Evolutionary conservation across 257 asterid species (phyloP).

Genomic region (Ilex asprella): DNA sequence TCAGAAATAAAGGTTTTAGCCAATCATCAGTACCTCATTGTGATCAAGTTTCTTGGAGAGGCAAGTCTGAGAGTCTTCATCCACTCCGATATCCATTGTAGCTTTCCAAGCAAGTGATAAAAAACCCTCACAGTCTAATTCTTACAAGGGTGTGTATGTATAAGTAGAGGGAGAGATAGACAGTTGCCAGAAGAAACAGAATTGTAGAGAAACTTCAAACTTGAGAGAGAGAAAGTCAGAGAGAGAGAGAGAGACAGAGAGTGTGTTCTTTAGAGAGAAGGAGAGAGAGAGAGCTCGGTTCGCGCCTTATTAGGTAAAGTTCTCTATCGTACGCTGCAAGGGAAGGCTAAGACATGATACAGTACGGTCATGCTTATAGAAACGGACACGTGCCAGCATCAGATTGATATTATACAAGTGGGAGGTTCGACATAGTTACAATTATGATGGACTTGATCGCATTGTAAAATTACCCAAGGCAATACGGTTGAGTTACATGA

Average conservation of each 20-base stretch:
- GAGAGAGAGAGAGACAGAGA: conserved; percentile 1
- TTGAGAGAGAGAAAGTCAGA: background rate
- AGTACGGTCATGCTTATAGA: no score
- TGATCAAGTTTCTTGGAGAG: conserved; percentile 13
- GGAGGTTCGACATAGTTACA: no score
- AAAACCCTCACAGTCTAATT: conserved; percentile 1
- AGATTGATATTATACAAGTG: no score
- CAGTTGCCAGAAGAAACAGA: no score
- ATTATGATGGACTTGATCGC: no score
- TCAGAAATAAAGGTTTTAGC: background rate
- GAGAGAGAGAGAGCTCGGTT: background rate
- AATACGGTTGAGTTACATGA: no score
- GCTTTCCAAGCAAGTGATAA: background rate
- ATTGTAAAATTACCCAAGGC: no score
- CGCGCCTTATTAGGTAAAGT: conserved; percentile 8
- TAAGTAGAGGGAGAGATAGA: background rate
- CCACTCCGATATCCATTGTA: conserved; percentile 21
- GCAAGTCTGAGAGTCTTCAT: conserved; percentile 1
- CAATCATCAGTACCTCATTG: conserved; percentile 12
- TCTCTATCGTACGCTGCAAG: conserved; percentile 9
- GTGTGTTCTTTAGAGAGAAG: background rate
- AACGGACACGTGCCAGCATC: no score
- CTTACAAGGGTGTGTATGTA: background rate
- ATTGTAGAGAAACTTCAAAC: no score
- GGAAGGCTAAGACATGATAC: background rate